Base-by-base conservation (phyloP, 2,329 filamentous ascomycete species). In the Tolypocladium endophyticum region DNA sequence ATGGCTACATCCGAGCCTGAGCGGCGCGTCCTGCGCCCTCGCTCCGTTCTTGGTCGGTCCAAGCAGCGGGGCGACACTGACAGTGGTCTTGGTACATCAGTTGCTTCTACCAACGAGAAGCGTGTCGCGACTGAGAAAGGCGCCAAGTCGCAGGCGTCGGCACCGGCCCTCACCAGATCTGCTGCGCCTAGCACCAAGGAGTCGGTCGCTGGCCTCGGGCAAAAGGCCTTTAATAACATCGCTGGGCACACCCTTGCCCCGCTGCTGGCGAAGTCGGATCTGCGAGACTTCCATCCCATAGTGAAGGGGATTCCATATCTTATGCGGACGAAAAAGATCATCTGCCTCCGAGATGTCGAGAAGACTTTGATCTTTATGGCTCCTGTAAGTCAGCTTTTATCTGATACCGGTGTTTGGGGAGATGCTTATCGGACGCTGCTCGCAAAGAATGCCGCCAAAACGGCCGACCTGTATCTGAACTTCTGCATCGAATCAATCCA, bases 401-500 rank as follows among this genome's bases (percentile, higher is more conserved):
- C 73, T 75, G 78, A 79, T 76, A 72, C 71, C 75, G 78, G 79
- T 72, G 73, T 81, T 77, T 81, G 81, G 80, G 80, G 81, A 82
- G 75, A 79, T 81, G 77, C 84, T 85, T 81, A 86, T 87, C 81
- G 82, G 82, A 85, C 77, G 81, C 84, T 85, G 81, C 80, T 79
- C 77, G 76, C 80, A 81, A 82, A 92, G 93, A 89, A 90, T 84
- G 83, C 85, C 81, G 78, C 90, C 73, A 88, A 88, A 76, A 79
- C 81, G 67, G 85, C 87, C 68, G 76, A 78, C 66, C 74, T 85
- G 70, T 97, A 95, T 77, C 85, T 92, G 72, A 84, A 87, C 69
- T 97, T 97, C 77, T 95, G 90, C 81, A 85, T 95, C 73, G 89
- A 88, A 69, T 93, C 92, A 64, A 90, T 97, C 72, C 87, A 86